Evolutionary conservation across 192 early-diverging fungal species (phyloP).

Genomic region (Backusella macrospora): DNA sequence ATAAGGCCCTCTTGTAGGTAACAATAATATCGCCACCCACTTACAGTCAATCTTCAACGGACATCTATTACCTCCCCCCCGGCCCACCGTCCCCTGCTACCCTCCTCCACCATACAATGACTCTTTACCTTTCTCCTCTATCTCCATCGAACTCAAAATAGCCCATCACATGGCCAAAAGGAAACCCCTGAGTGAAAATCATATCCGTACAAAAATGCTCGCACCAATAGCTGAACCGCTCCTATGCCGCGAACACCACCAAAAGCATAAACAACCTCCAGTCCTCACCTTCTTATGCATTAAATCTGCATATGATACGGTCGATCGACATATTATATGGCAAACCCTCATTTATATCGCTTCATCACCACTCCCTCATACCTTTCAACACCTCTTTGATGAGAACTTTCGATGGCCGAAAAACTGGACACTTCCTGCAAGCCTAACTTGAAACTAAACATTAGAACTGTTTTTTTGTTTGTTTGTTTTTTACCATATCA

Average conservation of each 20-base stretch:
- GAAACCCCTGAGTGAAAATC: not conserved
- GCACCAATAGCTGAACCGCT: not conserved
- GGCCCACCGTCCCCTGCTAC: not conserved
- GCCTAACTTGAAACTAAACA: too few relatives aligned
- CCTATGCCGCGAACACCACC: not conserved
- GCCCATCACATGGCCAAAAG: not conserved
- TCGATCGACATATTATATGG: too few relatives aligned
- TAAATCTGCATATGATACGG: too few relatives aligned
- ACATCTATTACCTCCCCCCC: not conserved
- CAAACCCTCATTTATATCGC: too few relatives aligned
- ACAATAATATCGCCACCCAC: not conserved
- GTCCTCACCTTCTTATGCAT: too few relatives aligned
- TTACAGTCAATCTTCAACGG: not conserved
- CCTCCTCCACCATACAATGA: not conserved
- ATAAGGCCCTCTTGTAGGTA: not conserved
- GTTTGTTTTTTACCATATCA: too few relatives aligned
- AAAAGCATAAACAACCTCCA: too few relatives aligned
- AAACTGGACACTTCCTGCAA: too few relatives aligned
- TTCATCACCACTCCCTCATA: too few relatives aligned
- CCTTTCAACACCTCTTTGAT: too few relatives aligned
- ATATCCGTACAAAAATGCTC: not conserved
- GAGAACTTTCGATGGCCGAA: too few relatives aligned
- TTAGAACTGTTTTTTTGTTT: too few relatives aligned
- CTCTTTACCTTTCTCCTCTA: not conserved
- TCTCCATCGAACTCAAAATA: not conserved